Evolutionary conservation across 2,329 filamentous ascomycete species (phyloP).

Genomic region (Phyllosticta capitalensis): DNA sequence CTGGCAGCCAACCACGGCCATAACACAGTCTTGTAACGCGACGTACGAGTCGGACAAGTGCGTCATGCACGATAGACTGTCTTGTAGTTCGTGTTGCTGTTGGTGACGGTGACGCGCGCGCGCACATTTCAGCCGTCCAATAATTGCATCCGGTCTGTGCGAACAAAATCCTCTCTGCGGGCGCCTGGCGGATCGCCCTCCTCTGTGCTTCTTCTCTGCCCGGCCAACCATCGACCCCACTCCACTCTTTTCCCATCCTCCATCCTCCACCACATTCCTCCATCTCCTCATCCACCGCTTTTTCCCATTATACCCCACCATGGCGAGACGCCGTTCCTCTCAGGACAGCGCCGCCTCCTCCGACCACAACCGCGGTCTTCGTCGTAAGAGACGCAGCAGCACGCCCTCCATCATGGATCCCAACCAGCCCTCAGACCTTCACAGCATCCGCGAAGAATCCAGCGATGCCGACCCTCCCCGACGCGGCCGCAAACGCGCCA

Average conservation of each 20-base stretch:
- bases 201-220: too few relatives aligned
- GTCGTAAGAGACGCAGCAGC: slow-evolving; percentile 19
- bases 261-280: background rate
- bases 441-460: slow-evolving; percentile 5
- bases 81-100: too few relatives aligned
- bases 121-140: too few relatives aligned
- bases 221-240: background rate
- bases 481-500: slow-evolving; percentile 21
- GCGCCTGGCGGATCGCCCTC: too few relatives aligned
- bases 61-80: too few relatives aligned
- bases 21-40: too few relatives aligned
- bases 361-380: slow-evolving; percentile 19
- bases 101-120: too few relatives aligned
- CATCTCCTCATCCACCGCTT: background rate
- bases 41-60: too few relatives aligned
- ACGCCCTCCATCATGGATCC: slow-evolving; percentile 16
- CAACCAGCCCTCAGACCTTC: slow-evolving; percentile 5
- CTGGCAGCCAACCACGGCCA: too few relatives aligned
- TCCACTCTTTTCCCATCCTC: background rate
- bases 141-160: too few relatives aligned
- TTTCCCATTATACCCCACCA: background rate
- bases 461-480: background rate
- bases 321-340: slow-evolving; percentile 2
- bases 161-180: too few relatives aligned
- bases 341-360: background rate